A percentile compares a stretch with the other conserved stretches of the same genome.
Evolutionary conservation across 768 basidiomycete genomes (phyloP).

Genomic region (Atractiella rhizophila): DNA sequence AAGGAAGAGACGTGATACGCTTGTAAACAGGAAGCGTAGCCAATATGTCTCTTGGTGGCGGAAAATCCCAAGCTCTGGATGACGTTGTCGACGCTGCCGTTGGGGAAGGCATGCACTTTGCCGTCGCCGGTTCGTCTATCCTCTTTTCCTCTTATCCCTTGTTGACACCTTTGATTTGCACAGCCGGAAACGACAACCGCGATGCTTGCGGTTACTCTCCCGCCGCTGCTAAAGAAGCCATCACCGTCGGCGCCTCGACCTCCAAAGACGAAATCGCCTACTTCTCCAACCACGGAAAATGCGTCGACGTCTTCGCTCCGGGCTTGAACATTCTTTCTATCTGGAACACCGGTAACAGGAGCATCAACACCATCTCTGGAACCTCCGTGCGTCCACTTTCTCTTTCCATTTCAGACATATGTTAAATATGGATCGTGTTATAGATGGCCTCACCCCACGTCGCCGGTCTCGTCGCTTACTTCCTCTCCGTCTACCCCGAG

Average conservation of each 20-base stretch:
- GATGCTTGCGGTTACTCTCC: slow-evolving; percentile 87
- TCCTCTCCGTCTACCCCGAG: slow-evolving; percentile 38
- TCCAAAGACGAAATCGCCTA: slow-evolving; percentile 25
- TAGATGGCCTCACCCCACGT: slow-evolving; percentile 73
- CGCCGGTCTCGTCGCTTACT: slow-evolving; percentile 66
- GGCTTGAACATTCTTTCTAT: slow-evolving; percentile 65
- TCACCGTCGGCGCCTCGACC: slow-evolving; percentile 70
- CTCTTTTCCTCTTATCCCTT: not conserved
- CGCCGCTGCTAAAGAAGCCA: slow-evolving; percentile 59
- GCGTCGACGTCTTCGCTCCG: slow-evolving; percentile 43
- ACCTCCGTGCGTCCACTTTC: slow-evolving; percentile 33
- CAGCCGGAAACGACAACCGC: slow-evolving; percentile 25
- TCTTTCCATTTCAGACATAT: too few relatives aligned
- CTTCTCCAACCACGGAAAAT: slow-evolving; percentile 59
- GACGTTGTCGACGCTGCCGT: slow-evolving; percentile 65
- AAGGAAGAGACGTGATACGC: not conserved
- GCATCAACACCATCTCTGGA: slow-evolving; percentile 57
- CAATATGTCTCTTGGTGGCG: slow-evolving; percentile 94
- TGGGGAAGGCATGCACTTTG: slow-evolving; percentile 64
- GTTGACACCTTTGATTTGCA: not conserved
- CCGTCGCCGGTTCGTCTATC: slow-evolving; percentile 36
- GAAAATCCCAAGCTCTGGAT: slow-evolving; percentile 65
- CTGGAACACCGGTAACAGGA: slow-evolving; percentile 37
- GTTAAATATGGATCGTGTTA: not conserved
- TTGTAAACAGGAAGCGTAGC: slow-evolving; percentile 29